Conservation (phyloP, 495 filamentous ascomycete species). For the Xylaria telfairii region DNA sequence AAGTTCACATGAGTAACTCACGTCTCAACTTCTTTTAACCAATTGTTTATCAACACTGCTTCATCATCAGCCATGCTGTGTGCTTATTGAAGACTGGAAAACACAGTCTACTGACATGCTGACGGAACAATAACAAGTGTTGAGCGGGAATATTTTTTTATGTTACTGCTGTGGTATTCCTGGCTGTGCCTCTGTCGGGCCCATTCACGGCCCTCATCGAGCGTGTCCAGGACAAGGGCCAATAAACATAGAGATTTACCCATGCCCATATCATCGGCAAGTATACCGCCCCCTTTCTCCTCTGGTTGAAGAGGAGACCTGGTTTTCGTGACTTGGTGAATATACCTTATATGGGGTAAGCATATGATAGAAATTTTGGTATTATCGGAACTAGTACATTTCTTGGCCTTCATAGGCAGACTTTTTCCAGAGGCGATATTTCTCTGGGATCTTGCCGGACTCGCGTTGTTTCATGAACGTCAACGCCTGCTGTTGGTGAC, state of each 20-base stretch:
- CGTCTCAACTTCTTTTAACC: slow-evolving; percentile 7
- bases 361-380: background rate
- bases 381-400: slow-evolving; percentile 23
- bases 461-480: slow-evolving; percentile 46
- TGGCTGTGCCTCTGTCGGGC: slow-evolving; percentile 33
- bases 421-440: slow-evolving; percentile 37
- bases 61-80: background rate
- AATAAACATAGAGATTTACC: slow-evolving; percentile 54
- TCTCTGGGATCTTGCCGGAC: slow-evolving; percentile 33
- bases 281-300: slow-evolving; percentile 43
- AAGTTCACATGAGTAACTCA: background rate
- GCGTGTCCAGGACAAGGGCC: slow-evolving; percentile 40
- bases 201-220: slow-evolving; percentile 49
- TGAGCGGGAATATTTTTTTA: slow-evolving; percentile 34
- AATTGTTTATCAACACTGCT: slow-evolving; percentile 12
- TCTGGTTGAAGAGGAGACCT: slow-evolving; percentile 26
- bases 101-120: slow-evolving; percentile 26
- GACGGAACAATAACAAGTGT: slow-evolving; percentile 54
- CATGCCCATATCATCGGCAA: slow-evolving; percentile 57
- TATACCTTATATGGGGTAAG: slow-evolving; percentile 29
- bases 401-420: slow-evolving; percentile 26
- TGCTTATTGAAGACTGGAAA: background rate
- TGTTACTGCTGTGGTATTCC: slow-evolving; percentile 13
- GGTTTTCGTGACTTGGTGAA: slow-evolving; percentile 39
- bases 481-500: slow-evolving; percentile 43